phyloP scores from a whole-genome alignment of 148 eudicot species.

The Diospyros kaki region DNA sequence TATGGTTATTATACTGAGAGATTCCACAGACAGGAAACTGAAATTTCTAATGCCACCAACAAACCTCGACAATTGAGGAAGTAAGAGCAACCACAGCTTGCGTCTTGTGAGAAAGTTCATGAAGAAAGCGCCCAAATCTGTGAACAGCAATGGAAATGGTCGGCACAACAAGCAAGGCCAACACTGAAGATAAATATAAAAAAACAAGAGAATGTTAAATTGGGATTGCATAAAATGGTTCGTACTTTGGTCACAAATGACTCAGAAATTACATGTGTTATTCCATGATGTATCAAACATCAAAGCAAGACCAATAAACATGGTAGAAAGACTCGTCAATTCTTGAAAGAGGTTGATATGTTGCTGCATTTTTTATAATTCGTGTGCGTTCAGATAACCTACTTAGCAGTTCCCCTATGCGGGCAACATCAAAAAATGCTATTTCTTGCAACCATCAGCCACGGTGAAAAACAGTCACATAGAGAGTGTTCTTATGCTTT shows the following conservation, averaged over 20 bases:
- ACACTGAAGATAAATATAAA: slow-evolving; percentile 35
- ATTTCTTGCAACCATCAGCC: slow-evolving; percentile 53
- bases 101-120: slow-evolving; percentile 82
- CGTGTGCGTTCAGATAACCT: slow-evolving; percentile 94
- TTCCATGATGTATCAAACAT: slow-evolving; percentile 92
- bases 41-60: slow-evolving; percentile 7
- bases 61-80: slow-evolving; percentile 90
- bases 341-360: slow-evolving; percentile 88
- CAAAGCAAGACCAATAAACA: slow-evolving; percentile 71
- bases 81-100: slow-evolving; percentile 97
- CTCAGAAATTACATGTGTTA: slow-evolving; percentile 55
- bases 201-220: background rate
- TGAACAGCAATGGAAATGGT: slow-evolving; percentile 70
- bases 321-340: slow-evolving; percentile 67
- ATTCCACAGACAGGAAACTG: background rate
- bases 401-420: slow-evolving; percentile 90
- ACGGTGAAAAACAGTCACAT: background rate
- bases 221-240: background rate
- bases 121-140: slow-evolving; percentile 76
- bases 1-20: background rate
- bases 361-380: slow-evolving; percentile 92
- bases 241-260: background rate
- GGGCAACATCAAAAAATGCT: slow-evolving; percentile 88
- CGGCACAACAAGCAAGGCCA: slow-evolving; percentile 82
- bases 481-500: slow-evolving; percentile 5